phyloP scores from a whole-genome alignment of 2,329 filamentous ascomycete genomes.

The Teratosphaeria viscida region DNA sequence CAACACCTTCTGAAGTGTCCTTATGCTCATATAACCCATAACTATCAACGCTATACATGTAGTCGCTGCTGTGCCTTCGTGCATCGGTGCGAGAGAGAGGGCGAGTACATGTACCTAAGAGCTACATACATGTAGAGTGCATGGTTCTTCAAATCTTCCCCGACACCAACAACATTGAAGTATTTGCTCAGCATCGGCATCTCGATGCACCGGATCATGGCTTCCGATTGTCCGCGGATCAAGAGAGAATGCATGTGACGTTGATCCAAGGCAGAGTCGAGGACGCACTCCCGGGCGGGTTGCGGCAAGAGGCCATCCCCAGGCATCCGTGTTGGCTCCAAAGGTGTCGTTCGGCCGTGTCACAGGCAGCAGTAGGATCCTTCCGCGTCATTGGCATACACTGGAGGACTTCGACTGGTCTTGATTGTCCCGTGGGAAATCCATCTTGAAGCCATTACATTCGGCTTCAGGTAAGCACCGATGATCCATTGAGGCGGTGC shows the following conservation, averaged over 20 bases:
- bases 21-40: too few relatives aligned
- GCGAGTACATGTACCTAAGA: too few relatives aligned
- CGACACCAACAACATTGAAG: too few relatives aligned
- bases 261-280: background rate
- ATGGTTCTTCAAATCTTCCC: too few relatives aligned
- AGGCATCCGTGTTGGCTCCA: background rate
- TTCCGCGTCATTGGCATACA: background rate
- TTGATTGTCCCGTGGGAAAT: background rate
- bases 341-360: background rate
- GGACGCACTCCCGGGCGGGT: background rate
- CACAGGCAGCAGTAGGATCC: background rate
- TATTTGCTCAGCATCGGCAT: background rate
- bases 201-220: background rate
- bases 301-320: background rate
- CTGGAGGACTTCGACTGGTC: background rate
- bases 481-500: background rate
- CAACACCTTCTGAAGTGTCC: too few relatives aligned
- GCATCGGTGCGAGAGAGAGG: too few relatives aligned
- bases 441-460: background rate
- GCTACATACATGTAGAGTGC: too few relatives aligned
- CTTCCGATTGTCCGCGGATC: background rate
- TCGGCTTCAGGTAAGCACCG: background rate
- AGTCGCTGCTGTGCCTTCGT: too few relatives aligned
- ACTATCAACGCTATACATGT: too few relatives aligned
- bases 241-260: background rate